Base-by-base conservation (phyloP, 2,329 filamentous ascomycete genomes). In the Leptographium procerum region DNA sequence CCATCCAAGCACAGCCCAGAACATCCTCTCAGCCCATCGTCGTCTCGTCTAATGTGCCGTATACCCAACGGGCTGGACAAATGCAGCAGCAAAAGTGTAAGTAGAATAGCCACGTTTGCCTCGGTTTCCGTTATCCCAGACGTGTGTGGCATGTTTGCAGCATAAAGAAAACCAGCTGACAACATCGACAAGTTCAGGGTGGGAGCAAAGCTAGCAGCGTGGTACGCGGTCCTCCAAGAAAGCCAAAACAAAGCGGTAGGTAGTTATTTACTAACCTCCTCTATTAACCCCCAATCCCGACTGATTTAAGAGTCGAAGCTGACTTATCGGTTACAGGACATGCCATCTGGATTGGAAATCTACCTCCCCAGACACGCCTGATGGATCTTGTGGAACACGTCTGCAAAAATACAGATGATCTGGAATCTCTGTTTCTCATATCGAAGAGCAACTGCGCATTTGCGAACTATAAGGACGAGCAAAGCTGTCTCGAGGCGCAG, bases 381-480 rank as follows among this genome's bases (percentile, higher is more conserved):
- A 85, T 90, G 71, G 87, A 82, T 60, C 75, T 97, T n/a, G 95
- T 96, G 56, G 84, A 94, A 60, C 89, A 96, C 69, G 94, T 96
- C 59, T 95, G 89, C 61, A 84, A 83, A 62, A 87, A 91, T 63
- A 86, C 89, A 0, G 80, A 79, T 0, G 82, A 91, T 1, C 83
- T 97, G 26, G 88, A 96, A 69, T 96, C 91, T 52, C 76, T 97
- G 0, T 96, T 97, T 64, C 75, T 97, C 40, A 97, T 97, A 47
- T 92, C 91, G 0, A 96, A 96, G 70, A 96, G 91, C 69, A 96
- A 96, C 68, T 97, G 92, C 67, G 92, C 91, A 0, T 97, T 97
- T 73, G 90, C 95, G 63, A 97, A 97, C 68, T 97, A 95, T 70
- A 88, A 86, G 62, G 87, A 89, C 55, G 91, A 96, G 66, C 73